Evolutionary conservation across 2,329 filamentous ascomycete species (phyloP), one percentile per base, ranked within the genome.

Genomic region (Canariomyces notabilis): DNA sequence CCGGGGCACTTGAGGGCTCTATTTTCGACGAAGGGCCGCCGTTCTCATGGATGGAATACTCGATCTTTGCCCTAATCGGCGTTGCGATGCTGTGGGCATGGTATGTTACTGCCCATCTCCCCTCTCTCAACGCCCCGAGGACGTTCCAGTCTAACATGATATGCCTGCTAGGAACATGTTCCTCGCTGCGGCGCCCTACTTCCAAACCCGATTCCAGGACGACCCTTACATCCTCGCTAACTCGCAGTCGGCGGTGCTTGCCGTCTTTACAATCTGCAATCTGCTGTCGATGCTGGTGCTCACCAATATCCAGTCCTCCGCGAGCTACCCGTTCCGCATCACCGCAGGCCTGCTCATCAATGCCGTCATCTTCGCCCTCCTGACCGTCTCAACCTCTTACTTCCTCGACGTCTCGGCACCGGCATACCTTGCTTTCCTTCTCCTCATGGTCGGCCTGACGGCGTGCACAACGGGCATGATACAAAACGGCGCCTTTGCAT

Each of bases 11-110:
- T 19, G 57, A 64, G 43, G 60, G 59, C 34, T 59, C 61, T 3
- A 46, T 50, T 5, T 57, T 61, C 46, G 59, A 68, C 32, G 59
- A 69, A 14, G 68, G 71, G 29, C 59, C 68, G 26, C 73, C 74
- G 15, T 95, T 95, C 69, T 95, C 89, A 52, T 89, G 86, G 82
- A 61, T 87, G 29, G 87, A 94, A 64, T 98, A 97, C 67, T 71
- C 69, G 57, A 83, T 95, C 61, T 97, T 97, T 66, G 73, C 85
- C 46, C 70, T 95, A 41, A 73, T 97, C 20, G 93, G 93, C 41
- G 76, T 95, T 46, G 87, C 90, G 42, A 97, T 97, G 93, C 76
- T 97, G 36, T 97, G 91, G 91, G 89, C 91, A 45, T 97, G 91
- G 91, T 94, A 78, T 57, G 79, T 59, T 16, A 4, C 12, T 18